Percentiles rank a stretch among this genome's conserved stretches.
phyloP scores from a whole-genome alignment of 805 yeast genomes.

The Zygosaccharomyces kombuchaensis region DNA sequence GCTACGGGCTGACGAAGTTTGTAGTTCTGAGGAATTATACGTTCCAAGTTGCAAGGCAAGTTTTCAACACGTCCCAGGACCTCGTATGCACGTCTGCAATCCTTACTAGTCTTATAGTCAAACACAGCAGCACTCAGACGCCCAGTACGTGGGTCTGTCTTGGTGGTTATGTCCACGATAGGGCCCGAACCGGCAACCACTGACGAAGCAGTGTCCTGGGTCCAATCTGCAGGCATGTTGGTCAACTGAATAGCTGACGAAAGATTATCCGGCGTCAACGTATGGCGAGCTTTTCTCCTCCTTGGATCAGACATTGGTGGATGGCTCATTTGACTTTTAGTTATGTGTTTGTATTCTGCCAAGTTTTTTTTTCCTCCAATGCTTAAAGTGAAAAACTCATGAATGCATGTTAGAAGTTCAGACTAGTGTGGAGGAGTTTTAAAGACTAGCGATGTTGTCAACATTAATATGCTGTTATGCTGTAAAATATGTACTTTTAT shows the following conservation, averaged over 20 bases:
- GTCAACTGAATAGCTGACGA: slow-evolving; percentile 31
- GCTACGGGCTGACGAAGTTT: slow-evolving; percentile 9
- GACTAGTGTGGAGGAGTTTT: too few species aligned
- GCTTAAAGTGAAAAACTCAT: neutral
- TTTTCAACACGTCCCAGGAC: slow-evolving; percentile 25
- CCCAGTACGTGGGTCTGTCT: slow-evolving; percentile 37
- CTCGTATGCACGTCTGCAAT: slow-evolving; percentile 28
- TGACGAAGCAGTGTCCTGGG: slow-evolving; percentile 53
- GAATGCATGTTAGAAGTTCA: too few species aligned
- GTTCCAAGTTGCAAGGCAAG: slow-evolving; percentile 28
- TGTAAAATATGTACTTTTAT: slow-evolving; percentile 5
- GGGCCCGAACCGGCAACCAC: slow-evolving; percentile 72
- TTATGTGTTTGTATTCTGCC: neutral
- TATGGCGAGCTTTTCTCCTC: slow-evolving; percentile 32
- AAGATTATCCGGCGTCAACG: slow-evolving; percentile 30
- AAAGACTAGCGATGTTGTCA: too few species aligned
- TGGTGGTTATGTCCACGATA: slow-evolving; percentile 51
- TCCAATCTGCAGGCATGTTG: slow-evolving; percentile 69
- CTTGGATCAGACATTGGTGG: slow-evolving; percentile 30
- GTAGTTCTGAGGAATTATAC: slow-evolving; percentile 26
- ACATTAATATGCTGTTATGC: too few species aligned
- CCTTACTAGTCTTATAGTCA: slow-evolving; percentile 26
- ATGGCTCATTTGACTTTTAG: neutral
- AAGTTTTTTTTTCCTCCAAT: neutral
- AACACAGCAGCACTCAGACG: slow-evolving; percentile 41